Evolutionary conservation across 768 basidiomycete species (phyloP), one percentile per base, ranked within the genome.

Genomic region (Pholiota molesta): DNA sequence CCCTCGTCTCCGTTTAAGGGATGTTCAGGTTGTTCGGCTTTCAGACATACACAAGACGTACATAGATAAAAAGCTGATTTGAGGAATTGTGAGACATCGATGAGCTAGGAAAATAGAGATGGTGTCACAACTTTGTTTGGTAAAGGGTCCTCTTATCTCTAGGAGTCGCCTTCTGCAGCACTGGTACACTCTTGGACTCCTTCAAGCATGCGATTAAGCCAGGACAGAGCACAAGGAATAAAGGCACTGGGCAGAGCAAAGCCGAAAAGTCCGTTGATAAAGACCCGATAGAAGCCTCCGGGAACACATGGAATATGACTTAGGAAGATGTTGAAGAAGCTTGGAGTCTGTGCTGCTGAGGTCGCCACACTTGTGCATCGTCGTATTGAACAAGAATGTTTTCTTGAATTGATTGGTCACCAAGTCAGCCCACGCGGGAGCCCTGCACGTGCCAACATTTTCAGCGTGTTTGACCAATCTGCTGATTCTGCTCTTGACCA

Each of bases 261-360:
- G 19, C 59, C 44, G 19, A 45, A 52, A 54, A 55, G 58, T 47
- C 23, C 19, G 17, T 53, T 33, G 60, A 63, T 63, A 66, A 55
- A 57, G 52, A 23, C 51, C 52, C 55, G 62, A 63, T 66, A 66
- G 65, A 66, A 66, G 65, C 52, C 31, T 37, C 13, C 14, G 0
- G n/a, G 28, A 52, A 42, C 65, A 54, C 62, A 66, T 66, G 65
- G 62, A 11, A 28, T 28, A 19, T 40, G 53, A 40, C 49, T 28
- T 51, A 49, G 55, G 65, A 44, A 19, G n/a, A 51, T 58, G 65
- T 39, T 26, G 8, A 51, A 56, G 58, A 61, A 57, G 59, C 31
- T 51, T 35, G 55, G 60, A 60, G 59, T 63, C 55, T 53, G 49
- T 57, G 28, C 31, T 53, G 55, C 61, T 39, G 56, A 54, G 63